Evolutionary conservation across 2,329 filamentous ascomycete genomes (phyloP), one percentile per base, ranked within the genome.

Genomic region (Ascosphaera apis): DNA sequence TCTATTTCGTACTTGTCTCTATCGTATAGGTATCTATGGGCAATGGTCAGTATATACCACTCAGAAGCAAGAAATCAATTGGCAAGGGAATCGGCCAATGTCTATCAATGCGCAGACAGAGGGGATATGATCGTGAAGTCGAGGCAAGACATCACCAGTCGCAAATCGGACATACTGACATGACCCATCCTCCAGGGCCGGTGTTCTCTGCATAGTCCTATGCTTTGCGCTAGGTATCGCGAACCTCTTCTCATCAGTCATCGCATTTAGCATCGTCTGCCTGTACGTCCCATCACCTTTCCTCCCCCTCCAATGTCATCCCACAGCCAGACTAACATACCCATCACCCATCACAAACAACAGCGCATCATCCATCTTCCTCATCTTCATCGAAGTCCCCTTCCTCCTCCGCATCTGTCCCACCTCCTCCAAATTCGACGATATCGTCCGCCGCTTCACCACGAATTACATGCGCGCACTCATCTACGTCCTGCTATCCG

Each of bases 331-430:
- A 42, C 35, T 12, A 30, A 34, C 25, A 37, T 32, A 15, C 33
- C 4, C 55, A 19, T 36, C n/a, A n/a, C n/a, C 61, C 38, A 52
- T 62, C 48, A 61, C 71, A 48, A 55, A 63, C 42, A 16, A 32
- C 45, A 86, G 80, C 32, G 62, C 67, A 41, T 82, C 67, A 35
- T 67, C 72, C 11, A 71, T 83, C 47, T 48, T 84, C 47, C 76
- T 88, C 50, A 62, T 88, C 51, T 88, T 88, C 58, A 67, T 86
- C 51, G 80, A 98, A 57, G 76, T 98, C 13, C 88, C 88, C 18
- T 75, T 95, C 40, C 78, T 98, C 39, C 75, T 98, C 42, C 80
- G 88, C 58, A 93, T 98, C 62, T 98, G 88, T 63, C 88, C 88
- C 39, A 98, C 88, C 4, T 95, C 86, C 11, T 58, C 75, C 43